Base-by-base conservation (phyloP, 1,284 basidiomycete species). In the Boletellus deceptivus region DNA sequence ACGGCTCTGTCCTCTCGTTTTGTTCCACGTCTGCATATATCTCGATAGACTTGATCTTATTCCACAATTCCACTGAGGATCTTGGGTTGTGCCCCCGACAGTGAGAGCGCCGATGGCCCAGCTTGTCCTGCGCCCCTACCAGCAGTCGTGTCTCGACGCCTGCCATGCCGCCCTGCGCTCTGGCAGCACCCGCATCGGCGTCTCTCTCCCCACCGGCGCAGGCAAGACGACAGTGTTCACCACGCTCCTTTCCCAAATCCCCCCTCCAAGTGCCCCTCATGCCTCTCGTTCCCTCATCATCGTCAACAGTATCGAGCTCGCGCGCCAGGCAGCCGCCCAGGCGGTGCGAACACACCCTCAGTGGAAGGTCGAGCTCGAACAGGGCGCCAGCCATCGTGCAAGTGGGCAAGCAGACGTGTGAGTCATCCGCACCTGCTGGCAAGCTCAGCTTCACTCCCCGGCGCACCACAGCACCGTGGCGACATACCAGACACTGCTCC, bases 181-280 rank as follows among this genome's bases (percentile, higher is more conserved):
- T 22, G 82, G 83, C 14, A 78, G 72, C 25, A 82, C 82, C 2
- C 85, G 94, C 20, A 89, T 98, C 43, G 94, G 94, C n/a, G 91
- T 96, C 20, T 95, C 90, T 13, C 77, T 93, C 1, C 93, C 94
- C 10, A 97, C 95, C 18, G 92, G 93, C 11, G 84, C 90, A 25
- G 95, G 95, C 8, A 98, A 98, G 70, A 98, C 95, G 1, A 91
- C 91, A 1, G 89, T 95, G 52, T 98, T 95, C 72, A 86, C 93
- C 46, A 82, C 83, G 6, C 77, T 95, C 17, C 75, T 95, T 10
- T 82, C 84, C 9, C 77, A 80, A 18, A 75, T 91, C 27, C 47
- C 61, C 5, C 59, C 82, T 20, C 79, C 80, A 5, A 47, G 56
- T 2, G 59, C 65, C 0, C 72, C 74, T 46, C 55, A 61, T 25